A percentile compares a stretch with the other conserved stretches of the same genome.
Evolutionary conservation across 257 asterid species (phyloP).

Genomic region (Plantago elongata): DNA sequence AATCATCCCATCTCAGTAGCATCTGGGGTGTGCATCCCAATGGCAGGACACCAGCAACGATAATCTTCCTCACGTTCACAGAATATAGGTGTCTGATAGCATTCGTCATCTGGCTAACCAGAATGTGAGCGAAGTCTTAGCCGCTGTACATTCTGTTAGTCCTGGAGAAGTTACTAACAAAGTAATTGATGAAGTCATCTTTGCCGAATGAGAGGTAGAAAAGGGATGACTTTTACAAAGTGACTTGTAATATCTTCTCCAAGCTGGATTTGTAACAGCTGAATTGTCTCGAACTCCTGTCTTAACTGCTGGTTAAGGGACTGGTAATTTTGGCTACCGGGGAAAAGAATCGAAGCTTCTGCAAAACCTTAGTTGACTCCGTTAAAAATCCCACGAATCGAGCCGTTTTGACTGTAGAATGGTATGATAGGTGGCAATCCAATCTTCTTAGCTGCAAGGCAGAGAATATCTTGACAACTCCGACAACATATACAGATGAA

Average conservation of each 20-base stretch:
- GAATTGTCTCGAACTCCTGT: conserved; percentile 50
- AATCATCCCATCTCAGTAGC: conserved; percentile 19
- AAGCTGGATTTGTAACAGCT: conserved; percentile 56
- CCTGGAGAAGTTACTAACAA: conserved; percentile 25
- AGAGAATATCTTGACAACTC: neutral
- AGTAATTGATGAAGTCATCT: conserved; percentile 44
- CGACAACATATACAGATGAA: neutral
- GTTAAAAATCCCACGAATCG: conserved; percentile 32
- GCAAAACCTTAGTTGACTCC: conserved; percentile 63
- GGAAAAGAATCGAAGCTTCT: conserved; percentile 47
- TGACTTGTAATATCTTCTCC: conserved; percentile 34
- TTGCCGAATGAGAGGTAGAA: conserved; percentile 66
- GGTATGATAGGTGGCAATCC: conserved; percentile 42
- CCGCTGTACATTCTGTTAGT: conserved; percentile 10
- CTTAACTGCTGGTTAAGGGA: conserved; percentile 62
- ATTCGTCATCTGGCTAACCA: conserved; percentile 46
- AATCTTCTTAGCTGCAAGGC: conserved; percentile 53
- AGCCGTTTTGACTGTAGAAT: conserved; percentile 57
- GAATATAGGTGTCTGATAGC: conserved; percentile 42
- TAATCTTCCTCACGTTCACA: conserved; percentile 45
- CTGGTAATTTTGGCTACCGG: conserved; percentile 41
- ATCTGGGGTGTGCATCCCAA: conserved; percentile 54
- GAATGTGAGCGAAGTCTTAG: conserved; percentile 31
- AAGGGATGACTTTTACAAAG: conserved; percentile 45
- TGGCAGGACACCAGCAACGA: conserved; percentile 59